phyloP scores from a whole-genome alignment of 768 basidiomycete species.

The Trametes cingulata region DNA sequence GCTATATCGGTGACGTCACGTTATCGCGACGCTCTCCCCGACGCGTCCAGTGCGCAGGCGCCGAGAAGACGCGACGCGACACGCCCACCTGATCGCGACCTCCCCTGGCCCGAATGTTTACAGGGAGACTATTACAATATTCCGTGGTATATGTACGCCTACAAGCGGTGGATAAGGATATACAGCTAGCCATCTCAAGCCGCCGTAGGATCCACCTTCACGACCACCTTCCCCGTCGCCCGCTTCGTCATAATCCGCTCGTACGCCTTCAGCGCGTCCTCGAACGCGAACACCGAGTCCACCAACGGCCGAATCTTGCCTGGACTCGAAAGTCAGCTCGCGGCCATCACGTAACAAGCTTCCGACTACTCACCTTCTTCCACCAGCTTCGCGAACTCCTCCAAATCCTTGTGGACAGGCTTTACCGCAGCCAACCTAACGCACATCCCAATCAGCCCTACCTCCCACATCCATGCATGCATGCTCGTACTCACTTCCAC shows the following conservation, averaged over 20 bases:
- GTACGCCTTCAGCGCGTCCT: slow-evolving; percentile 61
- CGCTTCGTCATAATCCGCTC: slow-evolving; percentile 55
- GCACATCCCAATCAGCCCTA: not conserved
- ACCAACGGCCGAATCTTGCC: slow-evolving; percentile 54
- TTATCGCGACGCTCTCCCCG: slow-evolving; percentile 1
- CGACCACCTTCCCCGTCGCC: slow-evolving; percentile 67
- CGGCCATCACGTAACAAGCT: too few species aligned
- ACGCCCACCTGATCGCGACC: slow-evolving; percentile 17
- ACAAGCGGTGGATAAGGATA: too few species aligned
- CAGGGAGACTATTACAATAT: not conserved
- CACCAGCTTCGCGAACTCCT: slow-evolving; percentile 30
- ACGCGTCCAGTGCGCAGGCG: not conserved
- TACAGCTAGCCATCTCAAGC: slow-evolving; percentile 8
- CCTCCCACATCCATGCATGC: too few species aligned
- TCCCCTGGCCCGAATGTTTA: too few species aligned
- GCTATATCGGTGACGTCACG: slow-evolving; percentile 5
- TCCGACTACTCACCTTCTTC: slow-evolving; percentile 20
- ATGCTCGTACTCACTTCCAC: slow-evolving; percentile 43
- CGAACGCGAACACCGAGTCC: slow-evolving; percentile 60
- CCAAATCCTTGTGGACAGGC: slow-evolving; percentile 38
- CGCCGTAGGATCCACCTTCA: slow-evolving; percentile 43
- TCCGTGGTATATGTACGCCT: not conserved
- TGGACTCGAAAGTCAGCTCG: slow-evolving; percentile 21
- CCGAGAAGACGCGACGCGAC: slow-evolving; percentile 2
- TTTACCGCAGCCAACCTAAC: slow-evolving; percentile 37